Evolutionary conservation across 306 rosid species (phyloP).

Genomic region (Bauhinia variegata): DNA sequence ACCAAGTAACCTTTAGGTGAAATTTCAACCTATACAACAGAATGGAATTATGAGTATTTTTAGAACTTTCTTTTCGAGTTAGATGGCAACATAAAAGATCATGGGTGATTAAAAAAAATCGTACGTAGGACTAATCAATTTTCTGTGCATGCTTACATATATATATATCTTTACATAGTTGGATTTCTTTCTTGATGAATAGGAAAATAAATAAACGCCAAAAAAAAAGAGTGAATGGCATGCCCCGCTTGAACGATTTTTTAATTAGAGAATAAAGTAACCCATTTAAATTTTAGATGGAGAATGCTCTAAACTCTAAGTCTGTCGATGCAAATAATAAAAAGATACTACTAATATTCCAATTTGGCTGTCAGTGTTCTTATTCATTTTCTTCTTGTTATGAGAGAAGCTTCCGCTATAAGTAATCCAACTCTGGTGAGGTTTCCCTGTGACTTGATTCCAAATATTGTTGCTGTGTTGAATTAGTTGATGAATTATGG

Average conservation of each 20-base stretch:
- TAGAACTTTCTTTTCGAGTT: background rate
- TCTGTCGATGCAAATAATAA: no score
- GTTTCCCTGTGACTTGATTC: constrained; percentile 10
- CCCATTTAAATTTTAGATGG: no score
- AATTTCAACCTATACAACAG: background rate
- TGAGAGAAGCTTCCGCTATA: no score
- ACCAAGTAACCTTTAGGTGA: background rate
- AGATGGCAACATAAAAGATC: background rate
- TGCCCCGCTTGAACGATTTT: background rate
- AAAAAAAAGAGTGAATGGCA: background rate
- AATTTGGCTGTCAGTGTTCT: no score
- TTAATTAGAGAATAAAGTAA: background rate
- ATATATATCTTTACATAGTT: constrained; percentile 10
- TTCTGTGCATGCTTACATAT: constrained; percentile 3
- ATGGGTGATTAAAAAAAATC: background rate
- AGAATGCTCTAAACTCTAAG: no score
- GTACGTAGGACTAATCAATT: constrained; percentile 6
- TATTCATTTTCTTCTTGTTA: no score
- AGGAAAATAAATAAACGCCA: background rate
- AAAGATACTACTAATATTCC: no score
- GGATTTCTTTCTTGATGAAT: background rate
- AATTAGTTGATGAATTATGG: background rate
- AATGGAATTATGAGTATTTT: background rate
- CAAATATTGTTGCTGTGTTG: background rate
- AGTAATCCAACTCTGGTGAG: no score